Evolutionary conservation across 1,139 yeast genomes (phyloP).

Genomic region (Lodderomyces beijingensis): DNA sequence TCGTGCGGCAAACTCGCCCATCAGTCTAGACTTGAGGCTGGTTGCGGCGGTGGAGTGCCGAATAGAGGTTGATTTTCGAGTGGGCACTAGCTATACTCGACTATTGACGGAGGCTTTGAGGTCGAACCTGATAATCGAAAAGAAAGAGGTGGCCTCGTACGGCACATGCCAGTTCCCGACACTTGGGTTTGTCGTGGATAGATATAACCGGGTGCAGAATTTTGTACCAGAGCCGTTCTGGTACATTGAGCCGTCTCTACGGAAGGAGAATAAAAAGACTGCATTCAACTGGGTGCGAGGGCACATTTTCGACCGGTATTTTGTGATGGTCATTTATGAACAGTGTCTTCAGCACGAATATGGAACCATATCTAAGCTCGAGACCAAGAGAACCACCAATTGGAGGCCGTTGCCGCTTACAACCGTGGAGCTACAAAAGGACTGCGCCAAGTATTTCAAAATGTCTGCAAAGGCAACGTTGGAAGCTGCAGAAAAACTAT

Average conservation of each 20-base stretch:
- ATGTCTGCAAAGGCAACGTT: constrained; percentile 80
- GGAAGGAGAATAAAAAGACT: constrained; percentile 35
- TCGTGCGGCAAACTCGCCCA: constrained; percentile 70
- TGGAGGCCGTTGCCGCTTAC: constrained; percentile 88
- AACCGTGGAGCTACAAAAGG: constrained; percentile 91
- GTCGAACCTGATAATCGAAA: constrained; percentile 19
- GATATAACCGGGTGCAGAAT: constrained; percentile 69
- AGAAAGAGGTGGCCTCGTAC: constrained; percentile 51
- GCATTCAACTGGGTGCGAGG: constrained; percentile 64
- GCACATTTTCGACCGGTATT: constrained; percentile 68
- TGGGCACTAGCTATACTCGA: constrained; percentile 88
- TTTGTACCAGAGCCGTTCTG: constrained; percentile 81
- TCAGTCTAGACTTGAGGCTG: constrained; percentile 57
- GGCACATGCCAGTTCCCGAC: constrained; percentile 99
- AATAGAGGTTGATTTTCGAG: constrained; percentile 80
- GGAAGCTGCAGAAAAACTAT: constrained; percentile 81
- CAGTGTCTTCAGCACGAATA: constrained; percentile 46
- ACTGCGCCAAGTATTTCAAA: constrained; percentile 69
- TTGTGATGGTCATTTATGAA: constrained; percentile 61
- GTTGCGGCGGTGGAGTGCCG: constrained; percentile 85
- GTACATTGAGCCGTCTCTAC: constrained; percentile 55
- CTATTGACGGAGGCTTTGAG: constrained; percentile 54
- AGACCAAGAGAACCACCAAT: constrained; percentile 63
- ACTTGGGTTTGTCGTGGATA: constrained; percentile 92
- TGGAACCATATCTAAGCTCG: constrained; percentile 52